These are phyloP conservation scores for Amphichorda felina DNA, from an alignment of 2,329 filamentous ascomycete genomes.

Conservation along the genomic window DNA sequence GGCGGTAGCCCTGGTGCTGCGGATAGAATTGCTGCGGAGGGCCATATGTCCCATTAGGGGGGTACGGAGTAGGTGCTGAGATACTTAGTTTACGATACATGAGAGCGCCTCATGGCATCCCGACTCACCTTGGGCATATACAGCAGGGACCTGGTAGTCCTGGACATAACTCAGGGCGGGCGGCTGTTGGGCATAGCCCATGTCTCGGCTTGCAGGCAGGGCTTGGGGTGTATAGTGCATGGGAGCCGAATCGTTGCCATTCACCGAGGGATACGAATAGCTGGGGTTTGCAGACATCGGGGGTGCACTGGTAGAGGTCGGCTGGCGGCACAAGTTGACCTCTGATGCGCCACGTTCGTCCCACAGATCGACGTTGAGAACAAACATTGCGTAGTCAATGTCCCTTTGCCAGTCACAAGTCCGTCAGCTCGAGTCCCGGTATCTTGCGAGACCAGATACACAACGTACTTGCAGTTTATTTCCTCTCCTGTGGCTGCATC, in stretches of 20 bases:
- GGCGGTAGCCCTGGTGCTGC: conserved; percentile 16
- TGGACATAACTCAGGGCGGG: conserved; percentile 13
- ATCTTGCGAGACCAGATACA: not conserved
- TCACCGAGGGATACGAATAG: conserved; percentile 53
- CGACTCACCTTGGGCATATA: conserved; percentile 18
- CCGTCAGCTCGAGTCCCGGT: not conserved
- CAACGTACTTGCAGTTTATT: conserved; percentile 68
- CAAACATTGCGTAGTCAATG: conserved; percentile 26
- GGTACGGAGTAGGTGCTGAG: conserved; percentile 14
- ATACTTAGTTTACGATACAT: not conserved
- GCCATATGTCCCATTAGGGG: conserved; percentile 18
- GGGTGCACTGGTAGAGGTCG: conserved; percentile 52
- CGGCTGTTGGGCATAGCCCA: conserved; percentile 1
- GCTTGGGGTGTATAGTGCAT: conserved; percentile 20
- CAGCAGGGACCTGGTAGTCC: conserved; percentile 18
- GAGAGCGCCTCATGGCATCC: too few relatives aligned
- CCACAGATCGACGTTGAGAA: conserved; percentile 57
- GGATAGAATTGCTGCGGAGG: conserved; percentile 25
- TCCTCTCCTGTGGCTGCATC: conserved; percentile 67
- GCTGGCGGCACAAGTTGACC: conserved; percentile 52
- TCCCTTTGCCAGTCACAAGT: not conserved
- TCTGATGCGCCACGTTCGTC: conserved; percentile 53
- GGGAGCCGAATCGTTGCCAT: conserved; percentile 17
- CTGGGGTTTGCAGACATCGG: conserved; percentile 70
- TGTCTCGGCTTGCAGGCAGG: conserved; percentile 24